Evolutionary conservation across 768 basidiomycete species (phyloP), one percentile per base, ranked within the genome.

Genomic region (Leccinum ochraceum): DNA sequence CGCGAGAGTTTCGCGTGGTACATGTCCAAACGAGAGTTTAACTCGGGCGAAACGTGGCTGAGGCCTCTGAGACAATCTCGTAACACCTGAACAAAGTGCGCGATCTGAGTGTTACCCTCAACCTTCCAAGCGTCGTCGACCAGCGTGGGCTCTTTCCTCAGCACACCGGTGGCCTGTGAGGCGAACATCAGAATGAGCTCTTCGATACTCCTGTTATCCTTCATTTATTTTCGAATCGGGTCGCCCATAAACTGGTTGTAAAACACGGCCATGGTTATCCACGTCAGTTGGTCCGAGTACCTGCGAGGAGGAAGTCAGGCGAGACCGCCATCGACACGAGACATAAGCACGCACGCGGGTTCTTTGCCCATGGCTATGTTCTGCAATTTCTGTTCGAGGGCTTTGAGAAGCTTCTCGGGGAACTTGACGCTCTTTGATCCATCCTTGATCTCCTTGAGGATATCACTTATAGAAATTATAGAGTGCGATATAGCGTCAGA

Each of bases 141-240:
- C 2, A 95, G 78, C 2, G 90, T 82, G 0, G 91, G 91, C 65
- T 95, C 94, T 76, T 97, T 97, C 82, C 88, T 90, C 61, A 98
- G 82, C 9, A 92, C 86, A 28, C 85, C 82, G 3, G 92, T 94
- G 3, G 96, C 92, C 56, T 94, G 88, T 1, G 95, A 92, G 11
- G 95, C 95, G 69, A 98, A 98, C 83, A 92, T 91, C 55, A 99
- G 81, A 60, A 99, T 96, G 57, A 99, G 88, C 64, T 98, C 95
- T 76, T 99, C 97, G 42, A 98, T 92, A 78, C 96, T 97, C 51
- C 97, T 84, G 73, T 93, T 95, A 73, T 98, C 95, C 75, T 94
- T 93, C 86, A 98, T 90, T 67, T 95, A 91, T 37, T 86, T 83
- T 59, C 90, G 79, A 97, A 96, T 28, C 42, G 80, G 82, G 28